Conservation (phyloP, 345 rosid genomes). For the Cochlearia excelsa region DNA sequence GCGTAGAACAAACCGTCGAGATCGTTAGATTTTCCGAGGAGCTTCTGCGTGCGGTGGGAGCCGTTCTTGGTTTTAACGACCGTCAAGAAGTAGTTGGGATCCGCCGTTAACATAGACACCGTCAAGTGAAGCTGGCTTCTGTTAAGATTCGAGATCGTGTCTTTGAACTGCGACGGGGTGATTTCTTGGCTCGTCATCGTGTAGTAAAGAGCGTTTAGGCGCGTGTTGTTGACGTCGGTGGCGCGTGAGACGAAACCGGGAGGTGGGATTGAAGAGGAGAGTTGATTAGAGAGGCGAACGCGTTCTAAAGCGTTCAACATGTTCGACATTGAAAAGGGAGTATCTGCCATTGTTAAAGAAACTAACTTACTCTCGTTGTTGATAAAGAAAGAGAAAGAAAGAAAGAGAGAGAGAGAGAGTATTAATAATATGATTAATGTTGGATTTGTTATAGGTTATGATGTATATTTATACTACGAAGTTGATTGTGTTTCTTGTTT, state of each 20-base stretch:
- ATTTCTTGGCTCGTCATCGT: slow-evolving; percentile 2
- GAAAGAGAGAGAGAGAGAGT: no score
- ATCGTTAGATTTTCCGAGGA: slow-evolving; percentile 21
- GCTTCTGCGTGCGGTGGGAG: slow-evolving; percentile 10
- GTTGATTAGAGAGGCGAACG: not conserved
- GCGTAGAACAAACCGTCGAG: not conserved
- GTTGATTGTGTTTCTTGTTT: no score
- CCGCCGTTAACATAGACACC: not conserved
- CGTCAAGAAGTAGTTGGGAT: slow-evolving; percentile 12
- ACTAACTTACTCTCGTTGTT: no score
- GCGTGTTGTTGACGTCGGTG: not conserved
- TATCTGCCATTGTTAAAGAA: not conserved
- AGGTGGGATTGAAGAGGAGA: slow-evolving; percentile 17
- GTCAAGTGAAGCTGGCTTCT: not conserved
- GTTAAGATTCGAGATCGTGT: not conserved
- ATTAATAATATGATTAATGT: no score
- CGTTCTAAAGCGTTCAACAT: slow-evolving; percentile 7
- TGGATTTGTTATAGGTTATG: no score
- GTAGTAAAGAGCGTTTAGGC: not conserved
- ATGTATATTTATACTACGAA: no score
- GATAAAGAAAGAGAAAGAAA: no score
- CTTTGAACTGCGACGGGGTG: not conserved
- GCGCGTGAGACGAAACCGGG: slow-evolving; percentile 14
- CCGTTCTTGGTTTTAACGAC: slow-evolving; percentile 8
- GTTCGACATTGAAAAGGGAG: slow-evolving; percentile 10